phyloP scores from a whole-genome alignment of 2,329 filamentous ascomycete genomes.

The Penicillium psychrosexuale region DNA sequence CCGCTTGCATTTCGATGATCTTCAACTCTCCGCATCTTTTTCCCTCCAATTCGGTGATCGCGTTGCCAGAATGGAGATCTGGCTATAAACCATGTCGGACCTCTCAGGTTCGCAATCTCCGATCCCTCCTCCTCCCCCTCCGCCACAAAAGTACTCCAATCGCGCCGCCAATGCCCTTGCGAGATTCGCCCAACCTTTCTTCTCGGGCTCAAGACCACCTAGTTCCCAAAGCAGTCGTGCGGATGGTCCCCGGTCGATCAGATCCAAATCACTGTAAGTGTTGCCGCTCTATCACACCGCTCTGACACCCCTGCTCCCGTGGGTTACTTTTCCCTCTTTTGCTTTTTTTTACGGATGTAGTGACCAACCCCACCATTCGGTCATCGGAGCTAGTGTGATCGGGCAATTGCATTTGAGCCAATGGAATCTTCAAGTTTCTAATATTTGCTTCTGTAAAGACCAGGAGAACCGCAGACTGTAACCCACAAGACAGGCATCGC shows the following conservation, averaged over 20 bases:
- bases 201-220: slow-evolving; percentile 53
- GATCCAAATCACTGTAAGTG: slow-evolving; percentile 42
- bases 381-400: slow-evolving; percentile 7
- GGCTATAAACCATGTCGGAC: slow-evolving; percentile 27
- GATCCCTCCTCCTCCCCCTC: slow-evolving; percentile 36
- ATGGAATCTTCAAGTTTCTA: slow-evolving; percentile 27
- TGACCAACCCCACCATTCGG: slow-evolving; percentile 8
- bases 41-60: slow-evolving; percentile 24
- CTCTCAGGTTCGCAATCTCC: slow-evolving; percentile 30
- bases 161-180: slow-evolving; percentile 49
- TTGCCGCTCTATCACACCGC: slow-evolving; percentile 19
- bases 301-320: slow-evolving; percentile 9
- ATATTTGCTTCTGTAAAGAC: slow-evolving; percentile 12
- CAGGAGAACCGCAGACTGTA: slow-evolving; percentile 53
- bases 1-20: slow-evolving; percentile 4
- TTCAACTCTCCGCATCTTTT: slow-evolving; percentile 5
- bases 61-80: slow-evolving; percentile 25
- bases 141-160: slow-evolving; percentile 41
- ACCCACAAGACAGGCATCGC: slow-evolving; percentile 63
- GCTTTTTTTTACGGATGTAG: not conserved
- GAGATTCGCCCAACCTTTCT: slow-evolving; percentile 54
- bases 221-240: slow-evolving; percentile 46
- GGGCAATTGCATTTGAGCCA: slow-evolving; percentile 5
- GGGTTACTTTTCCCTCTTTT: slow-evolving; percentile 1
- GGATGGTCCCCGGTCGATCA: slow-evolving; percentile 32